Evolutionary conservation across 1,139 yeast species (phyloP), one percentile per base, ranked within the genome.

Genomic region (Kurtzmaniella natalensis): DNA sequence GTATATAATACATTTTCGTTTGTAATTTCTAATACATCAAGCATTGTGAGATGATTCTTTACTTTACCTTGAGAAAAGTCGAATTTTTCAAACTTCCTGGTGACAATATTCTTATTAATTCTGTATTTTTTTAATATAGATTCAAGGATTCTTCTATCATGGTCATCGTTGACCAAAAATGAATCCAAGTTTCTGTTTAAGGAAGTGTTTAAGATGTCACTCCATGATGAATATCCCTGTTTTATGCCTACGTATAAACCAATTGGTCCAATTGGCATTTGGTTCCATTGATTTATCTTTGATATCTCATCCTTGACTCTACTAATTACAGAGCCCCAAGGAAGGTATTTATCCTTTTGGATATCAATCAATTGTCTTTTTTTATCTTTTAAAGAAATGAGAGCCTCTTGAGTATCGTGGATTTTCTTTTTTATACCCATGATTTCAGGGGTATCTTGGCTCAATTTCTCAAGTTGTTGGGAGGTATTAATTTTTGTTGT

Each of bases 241-340:
- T 77, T 83, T 11, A 92, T 62, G 7, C 73, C 65, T 3, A 88
- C 65, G 39, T 63, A 63, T 7, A 67, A 47, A 0, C 96, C 97
- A 1, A 89, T 40, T 0, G 99, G 99, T 0, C 98, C 98, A n/a
- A 84, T 55, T 0, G 95, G 95, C 16, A 46, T 49, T 2, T 52
- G 44, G 15, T 62, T 65, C 69, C 73, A 84, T 22, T 30, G 43
- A 25, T 17, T 51, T 40, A 28, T 47, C 6, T 46, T 43, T 14
- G 61, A 49, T 9, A 85, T 73, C 2, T 61, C 73, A 2, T 47
- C 43, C 7, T 81, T 47, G 5, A 77, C 57, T 1, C 37, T 33
- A 16, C 53, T 59, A 56, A 78, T 69, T 11, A 57, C 57, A 1
- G 44, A 38, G 4, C 76, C 80, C 69, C 76, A 82, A 1, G 80